Evolutionary conservation across 2,329 filamentous ascomycete genomes (phyloP), one percentile per base, ranked within the genome.

Genomic region (Paraphaeosphaeria sporulosa): DNA sequence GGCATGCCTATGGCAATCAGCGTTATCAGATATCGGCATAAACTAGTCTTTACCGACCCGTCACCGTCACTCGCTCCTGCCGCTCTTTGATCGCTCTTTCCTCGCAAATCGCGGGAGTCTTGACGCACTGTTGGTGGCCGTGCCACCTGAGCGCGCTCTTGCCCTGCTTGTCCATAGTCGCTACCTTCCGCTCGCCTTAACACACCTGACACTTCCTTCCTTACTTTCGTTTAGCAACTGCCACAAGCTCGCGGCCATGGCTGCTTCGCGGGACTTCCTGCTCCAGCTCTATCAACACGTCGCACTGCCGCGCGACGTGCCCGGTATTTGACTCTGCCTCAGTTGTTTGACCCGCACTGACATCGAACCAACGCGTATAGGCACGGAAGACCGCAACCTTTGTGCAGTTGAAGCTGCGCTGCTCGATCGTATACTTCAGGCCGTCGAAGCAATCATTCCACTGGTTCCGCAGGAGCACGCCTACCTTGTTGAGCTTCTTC

Each of bases 221-320:
- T 27, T 4, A 13, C 9, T 19, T 19, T 30, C 46, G 27, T 5
- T 13, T 42, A 23, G 49, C 36, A 43, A 21, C 50, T 53, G 12
- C 50, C 36, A 42, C 36, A 9, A 43, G 4, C 36, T 30, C 42
- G 34, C n/a, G 38, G 59, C 58, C 49, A 75, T 73, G 71, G 65
- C 63, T 56, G 43, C 63, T 46, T 30, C 54, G 30, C 21, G 57
- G 54, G 47, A 56, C 17, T 67, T 73, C 38, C 55, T 72, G 3
- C 62, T 69, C 21, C 69, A 71, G 47, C 56, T 76, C 15, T 71
- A 78, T 60, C 70, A 78, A 36, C 80, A 82, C 44, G 59, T 79
- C 17, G 72, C 72, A 0, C 64, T 81, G 0, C 79, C 80, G 2
- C 76, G 78, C 10, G 62, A 76, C 9, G 68, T 81, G 2, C 79